These are phyloP conservation scores for Delphinella strobiligena DNA, from an alignment of 2,329 filamentous ascomycete genomes.

Conservation along the genomic window DNA sequence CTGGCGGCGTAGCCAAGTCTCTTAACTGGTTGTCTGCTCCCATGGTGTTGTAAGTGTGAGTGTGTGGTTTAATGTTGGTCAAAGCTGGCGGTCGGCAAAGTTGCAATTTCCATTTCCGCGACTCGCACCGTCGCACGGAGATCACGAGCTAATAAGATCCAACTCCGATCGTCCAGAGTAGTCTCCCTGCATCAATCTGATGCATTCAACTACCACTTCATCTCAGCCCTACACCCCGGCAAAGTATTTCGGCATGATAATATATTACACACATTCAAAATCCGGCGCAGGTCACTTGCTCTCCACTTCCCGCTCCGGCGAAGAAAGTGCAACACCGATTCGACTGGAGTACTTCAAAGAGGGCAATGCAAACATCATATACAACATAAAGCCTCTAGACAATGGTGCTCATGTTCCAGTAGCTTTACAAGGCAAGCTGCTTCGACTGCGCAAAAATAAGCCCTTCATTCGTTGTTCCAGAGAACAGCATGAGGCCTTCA, in stretches of 20 bases:
- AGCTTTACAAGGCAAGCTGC: conserved; percentile 15
- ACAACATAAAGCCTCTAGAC: conserved; percentile 13
- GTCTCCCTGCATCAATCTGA: too few species aligned
- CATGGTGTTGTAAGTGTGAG: too few species aligned
- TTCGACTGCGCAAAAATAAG: conserved; percentile 22
- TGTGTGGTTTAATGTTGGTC: too few species aligned
- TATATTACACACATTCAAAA: neutral
- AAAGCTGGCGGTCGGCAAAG: too few species aligned
- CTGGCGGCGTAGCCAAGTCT: conserved; percentile 48
- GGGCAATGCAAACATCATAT: conserved; percentile 26
- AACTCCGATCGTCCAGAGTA: too few species aligned
- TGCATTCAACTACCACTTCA: too few species aligned
- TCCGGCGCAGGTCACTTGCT: neutral
- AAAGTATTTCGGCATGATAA: neutral
- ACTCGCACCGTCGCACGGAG: too few species aligned
- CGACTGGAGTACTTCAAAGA: conserved; percentile 22
- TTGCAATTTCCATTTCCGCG: too few species aligned
- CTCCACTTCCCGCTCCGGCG: neutral
- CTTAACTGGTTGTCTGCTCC: conserved; percentile 12
- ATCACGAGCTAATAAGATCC: too few species aligned
- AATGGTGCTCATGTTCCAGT: conserved; percentile 7
- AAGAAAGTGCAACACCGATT: neutral
- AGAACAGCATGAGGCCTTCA: conserved; percentile 16
- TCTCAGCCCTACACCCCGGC: neutral
- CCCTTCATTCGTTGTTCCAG: conserved; percentile 16